phyloP scores from a whole-genome alignment of 2,329 filamentous ascomycete genomes.

The Tolypocladium amazonense region DNA sequence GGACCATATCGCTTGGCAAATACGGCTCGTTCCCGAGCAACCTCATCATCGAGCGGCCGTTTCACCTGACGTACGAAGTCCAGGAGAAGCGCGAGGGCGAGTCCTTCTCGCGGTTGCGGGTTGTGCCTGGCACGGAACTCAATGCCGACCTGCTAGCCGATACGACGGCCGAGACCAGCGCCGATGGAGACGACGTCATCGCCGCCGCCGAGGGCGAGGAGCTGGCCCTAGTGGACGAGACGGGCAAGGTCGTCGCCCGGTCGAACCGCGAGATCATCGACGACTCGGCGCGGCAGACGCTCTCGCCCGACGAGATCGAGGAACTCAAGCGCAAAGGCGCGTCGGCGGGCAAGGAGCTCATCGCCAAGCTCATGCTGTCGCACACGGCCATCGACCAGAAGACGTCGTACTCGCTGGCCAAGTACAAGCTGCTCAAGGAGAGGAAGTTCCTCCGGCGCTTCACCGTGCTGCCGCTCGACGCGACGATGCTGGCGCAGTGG shows the following conservation, averaged over 20 bases:
- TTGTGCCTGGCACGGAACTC: slow-evolving; percentile 72
- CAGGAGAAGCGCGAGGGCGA: slow-evolving; percentile 58
- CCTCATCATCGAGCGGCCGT: slow-evolving; percentile 81
- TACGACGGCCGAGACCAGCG: slow-evolving; percentile 22
- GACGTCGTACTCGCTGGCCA: slow-evolving; percentile 84
- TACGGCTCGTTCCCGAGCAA: slow-evolving; percentile 87
- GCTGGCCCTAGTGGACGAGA: slow-evolving; percentile 31
- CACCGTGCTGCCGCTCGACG: slow-evolving; percentile 72
- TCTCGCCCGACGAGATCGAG: slow-evolving; percentile 68
- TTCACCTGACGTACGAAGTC: slow-evolving; percentile 84
- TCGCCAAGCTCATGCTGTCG: slow-evolving; percentile 83
- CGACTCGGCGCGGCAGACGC: slow-evolving; percentile 58
- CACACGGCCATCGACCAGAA: slow-evolving; percentile 90
- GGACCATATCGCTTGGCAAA: slow-evolving; percentile 81
- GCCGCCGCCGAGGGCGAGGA: slow-evolving; percentile 27
- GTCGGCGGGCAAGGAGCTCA: slow-evolving; percentile 76
- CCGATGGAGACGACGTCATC: slow-evolving; percentile 32
- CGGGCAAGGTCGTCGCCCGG: slow-evolving; percentile 35
- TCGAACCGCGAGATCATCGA: slow-evolving; percentile 51
- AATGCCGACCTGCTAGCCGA: slow-evolving; percentile 65
- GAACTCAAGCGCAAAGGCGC: slow-evolving; percentile 63
- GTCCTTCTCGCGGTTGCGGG: slow-evolving; percentile 57
- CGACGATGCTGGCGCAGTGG: slow-evolving; percentile 65
- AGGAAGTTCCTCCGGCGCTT: slow-evolving; percentile 90
- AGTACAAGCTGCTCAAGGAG: slow-evolving; percentile 90